phyloP scores from a whole-genome alignment of 1,139 yeast genomes.

The Blastobotrys ciferrii region DNA sequence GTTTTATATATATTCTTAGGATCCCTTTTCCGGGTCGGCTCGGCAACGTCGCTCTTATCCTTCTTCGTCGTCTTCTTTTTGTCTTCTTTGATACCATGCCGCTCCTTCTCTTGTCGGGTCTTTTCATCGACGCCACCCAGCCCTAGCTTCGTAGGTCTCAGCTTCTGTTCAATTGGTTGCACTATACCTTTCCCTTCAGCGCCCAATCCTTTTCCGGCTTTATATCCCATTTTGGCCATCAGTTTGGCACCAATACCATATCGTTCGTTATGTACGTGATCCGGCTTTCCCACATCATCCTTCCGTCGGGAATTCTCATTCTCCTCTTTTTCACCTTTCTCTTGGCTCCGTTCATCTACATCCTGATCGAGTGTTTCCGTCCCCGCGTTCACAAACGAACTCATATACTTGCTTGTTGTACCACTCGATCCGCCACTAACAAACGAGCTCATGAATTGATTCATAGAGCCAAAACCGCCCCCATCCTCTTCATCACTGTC shows the following conservation, averaged over 20 bases:
- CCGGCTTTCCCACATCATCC: neutral
- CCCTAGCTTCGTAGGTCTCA: constrained; percentile 64
- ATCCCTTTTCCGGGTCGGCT: constrained; percentile 15
- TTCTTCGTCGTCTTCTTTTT: constrained; percentile 25
- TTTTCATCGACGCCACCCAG: constrained; percentile 59
- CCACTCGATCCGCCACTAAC: constrained; percentile 7
- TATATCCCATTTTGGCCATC: constrained; percentile 83
- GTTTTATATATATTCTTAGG: constrained; percentile 38
- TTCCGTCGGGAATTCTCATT: neutral
- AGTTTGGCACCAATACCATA: constrained; percentile 89
- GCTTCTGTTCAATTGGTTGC: constrained; percentile 69
- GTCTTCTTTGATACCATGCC: constrained; percentile 17
- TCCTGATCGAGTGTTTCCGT: neutral
- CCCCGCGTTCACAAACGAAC: neutral
- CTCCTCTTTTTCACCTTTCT: neutral
- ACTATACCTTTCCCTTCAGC: constrained; percentile 65
- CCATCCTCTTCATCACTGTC: neutral
- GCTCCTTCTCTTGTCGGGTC: constrained; percentile 26
- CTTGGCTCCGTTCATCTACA: neutral
- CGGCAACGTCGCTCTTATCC: constrained; percentile 18
- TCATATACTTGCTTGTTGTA: too few relatives aligned
- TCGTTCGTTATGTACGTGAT: constrained; percentile 16
- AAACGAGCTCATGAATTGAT: neutral
- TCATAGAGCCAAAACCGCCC: neutral
- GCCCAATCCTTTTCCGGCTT: constrained; percentile 82